A percentile compares a stretch with the other conserved stretches of the same genome.
Evolutionary conservation across 1,284 basidiomycete genomes (phyloP).

Genomic region (Ceraceosorus guamensis): DNA sequence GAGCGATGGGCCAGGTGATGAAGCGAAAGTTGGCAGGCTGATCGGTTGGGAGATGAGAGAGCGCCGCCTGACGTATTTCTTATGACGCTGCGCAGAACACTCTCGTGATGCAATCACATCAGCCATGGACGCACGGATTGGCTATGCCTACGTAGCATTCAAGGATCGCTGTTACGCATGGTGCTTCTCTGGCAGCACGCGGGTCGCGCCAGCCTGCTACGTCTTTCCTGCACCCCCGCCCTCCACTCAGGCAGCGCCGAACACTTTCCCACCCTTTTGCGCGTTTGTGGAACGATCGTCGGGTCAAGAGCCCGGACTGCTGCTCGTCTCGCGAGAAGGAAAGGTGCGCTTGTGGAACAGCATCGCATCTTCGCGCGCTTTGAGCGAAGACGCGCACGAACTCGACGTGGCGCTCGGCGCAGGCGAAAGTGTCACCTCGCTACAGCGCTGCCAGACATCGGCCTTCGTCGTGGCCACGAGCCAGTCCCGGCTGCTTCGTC

Average conservation of each 20-base stretch:
- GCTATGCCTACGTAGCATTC: constrained; percentile 32
- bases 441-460: constrained; percentile 22
- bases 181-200: constrained; percentile 32
- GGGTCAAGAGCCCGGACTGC: constrained; percentile 28
- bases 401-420: constrained; percentile 15
- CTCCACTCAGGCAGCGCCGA: background rate
- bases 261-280: constrained; percentile 17
- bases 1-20: background rate
- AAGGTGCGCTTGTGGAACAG: constrained; percentile 30
- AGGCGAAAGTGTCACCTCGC: constrained; percentile 18
- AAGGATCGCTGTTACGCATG: constrained; percentile 34
- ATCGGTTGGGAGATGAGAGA: too few relatives aligned
- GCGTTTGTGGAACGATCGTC: constrained; percentile 20
- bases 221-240: constrained; percentile 21
- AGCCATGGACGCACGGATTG: constrained; percentile 27
- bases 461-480: constrained; percentile 28
- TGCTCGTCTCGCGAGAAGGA: constrained; percentile 26
- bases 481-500: constrained; percentile 22
- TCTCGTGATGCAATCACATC: constrained; percentile 30
- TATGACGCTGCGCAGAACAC: constrained; percentile 12
- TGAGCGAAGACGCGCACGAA: constrained; percentile 19
- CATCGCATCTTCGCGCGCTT: constrained; percentile 20
- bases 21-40: background rate
- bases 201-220: constrained; percentile 28
- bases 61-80: background rate